phyloP scores from a whole-genome alignment of 345 rosid species.

The Sonneratia alba region DNA sequence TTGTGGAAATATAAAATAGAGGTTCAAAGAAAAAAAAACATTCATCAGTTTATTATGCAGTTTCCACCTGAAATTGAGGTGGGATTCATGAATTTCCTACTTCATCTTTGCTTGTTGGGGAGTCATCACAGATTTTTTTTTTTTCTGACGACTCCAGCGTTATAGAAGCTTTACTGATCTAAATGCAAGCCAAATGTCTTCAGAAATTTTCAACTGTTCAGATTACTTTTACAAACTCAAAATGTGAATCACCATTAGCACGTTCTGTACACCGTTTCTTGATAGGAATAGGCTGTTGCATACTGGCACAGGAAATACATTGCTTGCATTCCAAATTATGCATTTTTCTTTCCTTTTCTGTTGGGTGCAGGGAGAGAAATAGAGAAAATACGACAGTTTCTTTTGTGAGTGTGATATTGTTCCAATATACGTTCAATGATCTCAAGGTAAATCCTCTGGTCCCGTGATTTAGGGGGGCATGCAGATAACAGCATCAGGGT shows the following conservation, averaged over 20 bases:
- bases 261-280: neutral
- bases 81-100: neutral
- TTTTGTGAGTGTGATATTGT: too few species aligned
- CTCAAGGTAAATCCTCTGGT: neutral
- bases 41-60: neutral
- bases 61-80: neutral
- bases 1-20: neutral
- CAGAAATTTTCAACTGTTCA: neutral
- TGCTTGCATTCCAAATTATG: too few species aligned
- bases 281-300: neutral
- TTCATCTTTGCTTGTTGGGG: neutral
- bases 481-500: conserved; percentile 85
- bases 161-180: neutral
- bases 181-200: neutral
- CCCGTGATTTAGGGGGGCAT: conserved; percentile 66
- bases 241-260: neutral
- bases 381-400: too few species aligned
- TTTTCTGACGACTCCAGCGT: neutral
- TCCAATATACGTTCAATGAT: neutral
- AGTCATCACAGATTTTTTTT: neutral
- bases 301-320: neutral
- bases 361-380: neutral
- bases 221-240: neutral
- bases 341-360: neutral
- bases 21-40: too few species aligned